Base-by-base conservation (phyloP, 306 rosid genomes). In the Canavalia ensiformis region DNA sequence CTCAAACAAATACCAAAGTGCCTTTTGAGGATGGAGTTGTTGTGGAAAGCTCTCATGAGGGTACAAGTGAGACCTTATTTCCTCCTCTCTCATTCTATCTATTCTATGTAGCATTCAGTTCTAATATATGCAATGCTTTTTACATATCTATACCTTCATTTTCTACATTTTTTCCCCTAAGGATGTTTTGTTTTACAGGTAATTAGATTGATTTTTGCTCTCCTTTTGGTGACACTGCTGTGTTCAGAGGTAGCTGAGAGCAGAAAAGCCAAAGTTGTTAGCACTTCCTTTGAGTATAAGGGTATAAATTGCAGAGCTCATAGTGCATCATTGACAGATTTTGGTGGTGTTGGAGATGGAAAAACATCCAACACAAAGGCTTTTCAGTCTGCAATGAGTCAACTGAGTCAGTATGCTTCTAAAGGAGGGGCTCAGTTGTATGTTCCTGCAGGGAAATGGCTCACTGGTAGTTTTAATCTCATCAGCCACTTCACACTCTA, bases 331-430 rank as follows among this genome's bases (percentile, higher is more conserved):
- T 47, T 93, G 82, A 54, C 72, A 1, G 97, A 93, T 13, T 93
- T 84, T 76, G 97, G 96, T 69, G 97, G 91, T 37, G 91, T 93
- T 82, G 97, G 97, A 1, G 97, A 93, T 81, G 97, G 97, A 39
- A 77, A 56, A 2, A 90, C 92, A 49, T 87, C 89, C 1, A 93
- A 93, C 80, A 91, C 97, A 55, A 82, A 85, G 84, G 96, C 94
- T 0, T 91, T 93, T 81, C 29, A 88, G 68, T 46, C 88, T 29
- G 97, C 97, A 49, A 86, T 93, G 1, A 72, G 69, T 18, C 77
- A 87, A 34, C 83, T 93, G 76, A 84, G 88, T 72, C 81, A 87
- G 77, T 90, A 82, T 81, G 70, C 79, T 72, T 87, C 91, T 12
- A 63, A 78, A 10, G 97, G 91, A 2, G 94, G 97, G 9, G 78